A percentile compares a stretch with the other conserved stretches of the same genome.
These are phyloP conservation scores for Macrophomina tecta DNA, from an alignment of 2,329 filamentous ascomycete genomes.

Conservation along the genomic window DNA sequence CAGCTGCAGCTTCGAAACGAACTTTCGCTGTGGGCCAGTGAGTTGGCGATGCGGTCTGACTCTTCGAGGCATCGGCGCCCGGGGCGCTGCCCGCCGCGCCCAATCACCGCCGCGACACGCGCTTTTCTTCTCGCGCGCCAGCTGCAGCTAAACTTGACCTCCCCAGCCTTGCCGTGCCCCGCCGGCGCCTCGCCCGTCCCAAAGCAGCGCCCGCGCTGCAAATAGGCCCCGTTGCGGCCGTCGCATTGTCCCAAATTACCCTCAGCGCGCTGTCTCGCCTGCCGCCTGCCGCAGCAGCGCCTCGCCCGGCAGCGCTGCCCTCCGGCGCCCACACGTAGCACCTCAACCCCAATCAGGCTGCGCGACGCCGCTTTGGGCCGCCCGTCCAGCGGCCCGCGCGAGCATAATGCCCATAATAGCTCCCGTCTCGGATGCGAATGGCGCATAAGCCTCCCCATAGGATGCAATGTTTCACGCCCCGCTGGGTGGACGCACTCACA, in stretches of 20 bases:
- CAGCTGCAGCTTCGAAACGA: slow-evolving; percentile 26
- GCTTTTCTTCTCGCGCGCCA: slow-evolving; percentile 19
- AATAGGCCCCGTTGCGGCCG: slow-evolving; percentile 13
- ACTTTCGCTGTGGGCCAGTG: slow-evolving; percentile 26
- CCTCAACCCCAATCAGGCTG: slow-evolving; percentile 11
- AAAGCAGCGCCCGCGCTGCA: slow-evolving; percentile 13
- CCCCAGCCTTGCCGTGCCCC: slow-evolving; percentile 7
- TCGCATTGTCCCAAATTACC: slow-evolving; percentile 12
- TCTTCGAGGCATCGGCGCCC: slow-evolving; percentile 19
- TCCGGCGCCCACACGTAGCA: slow-evolving; percentile 22
- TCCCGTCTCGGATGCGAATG: slow-evolving; percentile 21
- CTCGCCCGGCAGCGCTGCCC: slow-evolving; percentile 21
- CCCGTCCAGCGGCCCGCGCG: not conserved
- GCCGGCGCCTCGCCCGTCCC: slow-evolving; percentile 14
- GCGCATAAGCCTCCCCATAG: slow-evolving; percentile 23
- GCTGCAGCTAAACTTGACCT: slow-evolving; percentile 9
- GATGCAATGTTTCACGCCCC: slow-evolving; percentile 21
- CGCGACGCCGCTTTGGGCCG: not conserved
- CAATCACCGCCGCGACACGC: slow-evolving; percentile 20
- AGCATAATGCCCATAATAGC: slow-evolving; percentile 26
- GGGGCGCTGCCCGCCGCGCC: not conserved
- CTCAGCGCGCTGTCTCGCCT: slow-evolving; percentile 6
- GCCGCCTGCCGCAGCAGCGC: slow-evolving; percentile 13
- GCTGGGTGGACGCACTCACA: slow-evolving; percentile 19
- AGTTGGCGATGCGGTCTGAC: slow-evolving; percentile 27